Conservation (phyloP, 2,329 filamentous ascomycete species). For the Clonostachys sp. region DNA sequence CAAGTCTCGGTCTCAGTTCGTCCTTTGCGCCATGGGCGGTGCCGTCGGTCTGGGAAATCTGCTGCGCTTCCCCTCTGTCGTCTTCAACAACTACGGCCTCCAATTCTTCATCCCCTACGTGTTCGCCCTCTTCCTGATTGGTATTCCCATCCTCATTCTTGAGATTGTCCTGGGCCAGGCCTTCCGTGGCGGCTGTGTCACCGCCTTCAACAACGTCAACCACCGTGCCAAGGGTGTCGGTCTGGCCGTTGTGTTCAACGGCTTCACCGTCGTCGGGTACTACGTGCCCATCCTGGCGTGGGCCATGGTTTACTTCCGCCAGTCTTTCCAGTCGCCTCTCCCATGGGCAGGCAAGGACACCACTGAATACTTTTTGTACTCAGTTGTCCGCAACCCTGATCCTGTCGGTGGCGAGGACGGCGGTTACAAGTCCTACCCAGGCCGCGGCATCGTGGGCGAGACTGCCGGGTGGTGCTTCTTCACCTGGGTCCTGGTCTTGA, state of each 20-base stretch:
- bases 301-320: slow-evolving; percentile 52
- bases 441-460: slow-evolving; percentile 39
- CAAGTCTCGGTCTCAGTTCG: slow-evolving; percentile 14
- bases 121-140: slow-evolving; percentile 43
- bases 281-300: slow-evolving; percentile 49
- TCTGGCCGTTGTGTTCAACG: slow-evolving; percentile 41
- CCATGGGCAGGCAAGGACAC: slow-evolving; percentile 35
- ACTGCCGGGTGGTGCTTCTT: slow-evolving; percentile 49
- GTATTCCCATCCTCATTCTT: slow-evolving; percentile 46
- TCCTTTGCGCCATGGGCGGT: slow-evolving; percentile 33
- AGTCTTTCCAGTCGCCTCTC: slow-evolving; percentile 44
- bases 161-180: slow-evolving; percentile 64
- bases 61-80: slow-evolving; percentile 48
- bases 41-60: slow-evolving; percentile 49
- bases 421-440: slow-evolving; percentile 25
- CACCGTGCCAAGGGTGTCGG: slow-evolving; percentile 44
- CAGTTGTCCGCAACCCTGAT: background rate
- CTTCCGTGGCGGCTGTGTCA: slow-evolving; percentile 44
- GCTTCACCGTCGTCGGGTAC: slow-evolving; percentile 46
- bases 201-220: slow-evolving; percentile 44
- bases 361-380: slow-evolving; percentile 1
- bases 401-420: background rate
- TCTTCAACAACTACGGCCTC: slow-evolving; percentile 51
- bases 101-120: slow-evolving; percentile 54
- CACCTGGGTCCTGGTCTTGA: slow-evolving; percentile 51